Evolutionary conservation across 129 eudicot species (phyloP), one percentile per base, ranked within the genome.

Genomic region (sunflower (Helianthus annuus)): DNA sequence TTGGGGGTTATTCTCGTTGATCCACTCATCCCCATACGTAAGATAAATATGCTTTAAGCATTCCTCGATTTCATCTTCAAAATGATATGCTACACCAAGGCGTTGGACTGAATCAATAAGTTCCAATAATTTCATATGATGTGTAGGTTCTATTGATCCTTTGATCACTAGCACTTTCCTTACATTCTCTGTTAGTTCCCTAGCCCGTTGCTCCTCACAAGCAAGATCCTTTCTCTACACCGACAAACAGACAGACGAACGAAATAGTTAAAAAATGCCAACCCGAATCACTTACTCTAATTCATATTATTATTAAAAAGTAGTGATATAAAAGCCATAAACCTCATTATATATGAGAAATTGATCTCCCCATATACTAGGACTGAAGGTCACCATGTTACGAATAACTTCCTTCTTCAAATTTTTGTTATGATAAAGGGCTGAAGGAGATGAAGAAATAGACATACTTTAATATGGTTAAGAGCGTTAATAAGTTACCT

Each of bases 61-160:
- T n/a, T 76, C 71, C 32, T 83, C 74, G 0, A 86, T 83, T 54
- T 83, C 82, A 0, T 73, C 29, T 27, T 83, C 77, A 27, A 80
- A 86, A 51, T 83, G 83, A 70, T 86, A 86, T 0, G 82, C 80
- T 1, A 86, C 49, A 6, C 91, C 91, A 44, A 86, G 80, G 44
- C 88, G 83, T 55, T 86, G 85, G 16, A 86, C 36, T 1, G 76
- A 49, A 71, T 86, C 85, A 8, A 86, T 83, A 46, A 86, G 44
- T 5, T 54, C 57, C 64, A 86, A 6, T 49, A 79, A 49, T 38
- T 80, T 73, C 54, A 48, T 10, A 38, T 66, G 68, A 0, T 77
- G 69, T 6, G 40, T 27, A 4, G 49, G 17, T 2, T 67, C 38
- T 34, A 14, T 51, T 76, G 62, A 10, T 2, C 22, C 48, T n/a